These are phyloP conservation scores for Zangia roseola DNA, from an alignment of 768 basidiomycete species.

Conservation along the genomic window DNA sequence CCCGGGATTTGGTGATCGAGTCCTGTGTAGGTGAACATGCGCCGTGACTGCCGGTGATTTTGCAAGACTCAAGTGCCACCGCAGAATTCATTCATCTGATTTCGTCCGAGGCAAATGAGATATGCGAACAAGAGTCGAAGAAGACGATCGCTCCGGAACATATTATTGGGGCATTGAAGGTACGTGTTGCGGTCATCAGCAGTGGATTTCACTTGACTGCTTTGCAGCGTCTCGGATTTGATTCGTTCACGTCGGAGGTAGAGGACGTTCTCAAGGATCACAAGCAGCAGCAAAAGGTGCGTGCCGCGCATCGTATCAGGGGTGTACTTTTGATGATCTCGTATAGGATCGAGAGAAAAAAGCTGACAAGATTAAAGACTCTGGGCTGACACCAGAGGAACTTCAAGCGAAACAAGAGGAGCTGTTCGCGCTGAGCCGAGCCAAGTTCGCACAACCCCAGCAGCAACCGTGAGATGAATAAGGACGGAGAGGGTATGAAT, in stretches of 20 bases:
- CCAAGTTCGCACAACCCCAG: slow-evolving; percentile 67
- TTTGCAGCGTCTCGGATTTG: slow-evolving; percentile 86
- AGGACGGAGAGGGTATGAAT: slow-evolving; percentile 8
- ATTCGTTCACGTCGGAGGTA: slow-evolving; percentile 85
- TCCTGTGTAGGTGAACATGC: slow-evolving; percentile 94
- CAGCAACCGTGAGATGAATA: slow-evolving; percentile 29
- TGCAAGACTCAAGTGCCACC: slow-evolving; percentile 13
- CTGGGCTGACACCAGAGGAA: slow-evolving; percentile 90
- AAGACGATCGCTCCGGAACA: slow-evolving; percentile 99
- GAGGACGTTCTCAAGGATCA: slow-evolving; percentile 94
- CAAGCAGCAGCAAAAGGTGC: slow-evolving; percentile 91
- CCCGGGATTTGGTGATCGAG: slow-evolving; percentile 94
- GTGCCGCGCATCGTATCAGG: slow-evolving; percentile 14
- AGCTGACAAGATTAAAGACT: slow-evolving; percentile 83
- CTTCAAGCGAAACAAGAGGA: slow-evolving; percentile 84
- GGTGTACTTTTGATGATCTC: slow-evolving; percentile 4
- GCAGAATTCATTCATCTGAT: slow-evolving; percentile 97
- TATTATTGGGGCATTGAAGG: slow-evolving; percentile 89
- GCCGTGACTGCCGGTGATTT: slow-evolving; percentile 3
- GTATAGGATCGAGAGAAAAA: slow-evolving; percentile 87
- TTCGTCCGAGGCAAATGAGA: slow-evolving; percentile 96
- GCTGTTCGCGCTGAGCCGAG: slow-evolving; percentile 89
- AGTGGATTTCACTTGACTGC: slow-evolving; percentile 7
- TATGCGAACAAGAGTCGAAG: slow-evolving; percentile 96
- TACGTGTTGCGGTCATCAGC: slow-evolving; percentile 30